phyloP scores from a whole-genome alignment of 2,329 filamentous ascomycete species.

The Ambrosiella cleistominuta region DNA sequence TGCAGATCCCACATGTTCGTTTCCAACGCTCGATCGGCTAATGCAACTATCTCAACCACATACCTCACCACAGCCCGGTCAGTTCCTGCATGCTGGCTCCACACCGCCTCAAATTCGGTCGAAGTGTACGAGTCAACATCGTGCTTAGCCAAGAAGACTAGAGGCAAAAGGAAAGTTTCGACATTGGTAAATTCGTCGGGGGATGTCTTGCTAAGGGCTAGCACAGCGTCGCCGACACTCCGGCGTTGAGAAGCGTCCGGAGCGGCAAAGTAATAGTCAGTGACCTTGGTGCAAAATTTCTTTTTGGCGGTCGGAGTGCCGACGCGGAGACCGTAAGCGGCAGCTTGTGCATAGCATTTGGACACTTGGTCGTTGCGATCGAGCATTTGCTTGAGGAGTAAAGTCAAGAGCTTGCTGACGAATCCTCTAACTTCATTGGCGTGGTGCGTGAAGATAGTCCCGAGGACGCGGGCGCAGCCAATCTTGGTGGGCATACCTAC shows the following conservation, averaged over 20 bases:
- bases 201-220: constrained; percentile 69
- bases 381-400: constrained; percentile 65
- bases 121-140: constrained; percentile 66
- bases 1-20: constrained; percentile 80
- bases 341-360: constrained; percentile 68
- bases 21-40: constrained; percentile 52
- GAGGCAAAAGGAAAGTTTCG: constrained; percentile 59
- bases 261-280: constrained; percentile 61
- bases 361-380: constrained; percentile 91
- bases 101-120: constrained; percentile 68
- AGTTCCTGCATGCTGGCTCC: constrained; percentile 80
- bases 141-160: constrained; percentile 74
- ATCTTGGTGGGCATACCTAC: constrained; percentile 90
- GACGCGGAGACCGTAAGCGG: constrained; percentile 63
- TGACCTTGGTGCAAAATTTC: constrained; percentile 34
- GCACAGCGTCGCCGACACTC: constrained; percentile 66
- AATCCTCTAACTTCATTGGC: constrained; percentile 57
- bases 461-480: constrained; percentile 69
- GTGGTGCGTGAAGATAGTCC: constrained; percentile 68
- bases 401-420: constrained; percentile 55
- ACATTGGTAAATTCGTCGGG: constrained; percentile 74
- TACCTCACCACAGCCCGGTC: constrained; percentile 68
- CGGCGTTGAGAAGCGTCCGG: constrained; percentile 61
- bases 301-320: constrained; percentile 32
- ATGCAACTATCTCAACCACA: constrained; percentile 57